These are phyloP conservation scores for Hippophae rhamnoides DNA, from an alignment of 306 rosid genomes.

Conservation along the genomic window DNA sequence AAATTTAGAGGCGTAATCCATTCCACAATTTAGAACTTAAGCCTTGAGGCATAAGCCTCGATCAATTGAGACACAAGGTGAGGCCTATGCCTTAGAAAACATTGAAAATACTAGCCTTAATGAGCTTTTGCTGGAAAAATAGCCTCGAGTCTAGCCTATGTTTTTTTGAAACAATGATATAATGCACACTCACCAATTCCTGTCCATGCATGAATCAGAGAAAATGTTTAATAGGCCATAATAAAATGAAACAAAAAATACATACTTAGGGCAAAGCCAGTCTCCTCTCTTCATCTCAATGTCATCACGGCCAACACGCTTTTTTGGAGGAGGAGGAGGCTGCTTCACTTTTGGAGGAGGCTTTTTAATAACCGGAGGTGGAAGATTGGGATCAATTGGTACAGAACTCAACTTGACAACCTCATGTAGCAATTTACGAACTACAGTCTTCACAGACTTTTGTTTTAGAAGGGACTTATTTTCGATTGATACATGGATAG, in stretches of 20 bases:
- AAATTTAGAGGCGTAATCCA: too few relatives aligned
- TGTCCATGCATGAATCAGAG: too few relatives aligned
- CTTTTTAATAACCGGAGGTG: slow-evolving; percentile 69
- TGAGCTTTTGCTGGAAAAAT: too few relatives aligned
- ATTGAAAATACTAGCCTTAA: too few relatives aligned
- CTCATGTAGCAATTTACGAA: slow-evolving; percentile 83
- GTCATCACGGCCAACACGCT: slow-evolving; percentile 85
- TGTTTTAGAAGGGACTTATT: slow-evolving; percentile 61
- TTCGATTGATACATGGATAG: slow-evolving; percentile 42
- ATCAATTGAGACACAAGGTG: too few relatives aligned
- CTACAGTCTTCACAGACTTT: slow-evolving; percentile 67
- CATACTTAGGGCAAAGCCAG: slow-evolving; percentile 98
- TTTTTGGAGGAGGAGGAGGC: slow-evolving; percentile 89
- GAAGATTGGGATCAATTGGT: slow-evolving; percentile 90
- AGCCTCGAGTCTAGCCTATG: too few relatives aligned
- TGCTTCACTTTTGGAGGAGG: slow-evolving; percentile 89
- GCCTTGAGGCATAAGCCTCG: too few relatives aligned
- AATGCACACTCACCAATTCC: too few relatives aligned
- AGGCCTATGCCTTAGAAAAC: too few relatives aligned
- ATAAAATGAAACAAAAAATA: slow-evolving; percentile 16
- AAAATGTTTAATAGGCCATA: not conserved
- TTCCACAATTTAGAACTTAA: too few relatives aligned
- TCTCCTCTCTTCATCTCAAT: slow-evolving; percentile 98
- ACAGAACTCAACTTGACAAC: slow-evolving; percentile 91
- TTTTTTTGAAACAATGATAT: too few relatives aligned